Percentiles rank a stretch among this genome's conserved stretches.
Evolutionary conservation across 768 basidiomycete species (phyloP).

Genomic region (Naganishia friedmannii): DNA sequence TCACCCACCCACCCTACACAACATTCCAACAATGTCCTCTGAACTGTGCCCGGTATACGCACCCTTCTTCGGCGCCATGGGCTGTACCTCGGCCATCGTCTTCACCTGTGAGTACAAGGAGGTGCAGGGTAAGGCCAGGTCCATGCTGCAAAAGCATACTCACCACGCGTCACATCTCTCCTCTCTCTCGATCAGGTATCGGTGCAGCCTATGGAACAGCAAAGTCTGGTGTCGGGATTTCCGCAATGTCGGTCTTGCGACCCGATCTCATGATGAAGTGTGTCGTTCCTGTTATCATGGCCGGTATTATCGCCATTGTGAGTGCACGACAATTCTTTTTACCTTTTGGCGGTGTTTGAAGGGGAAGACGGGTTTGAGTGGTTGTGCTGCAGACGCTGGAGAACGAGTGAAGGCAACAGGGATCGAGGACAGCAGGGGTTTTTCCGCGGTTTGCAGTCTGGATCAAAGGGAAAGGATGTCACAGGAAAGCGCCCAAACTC

Average conservation of each 20-base stretch:
- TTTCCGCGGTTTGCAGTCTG: neutral
- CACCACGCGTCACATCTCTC: neutral
- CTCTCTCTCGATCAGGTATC: conserved; percentile 32
- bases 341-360: neutral
- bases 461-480: conserved; percentile 3
- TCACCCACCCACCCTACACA: too few species aligned
- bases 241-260: conserved; percentile 91
- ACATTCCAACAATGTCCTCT: conserved; percentile 43
- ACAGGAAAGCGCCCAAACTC: too few species aligned
- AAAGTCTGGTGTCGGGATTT: conserved; percentile 76
- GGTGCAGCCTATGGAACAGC: conserved; percentile 79
- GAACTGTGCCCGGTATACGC: conserved; percentile 69
- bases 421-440: neutral
- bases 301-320: conserved; percentile 96
- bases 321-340: conserved; percentile 51
- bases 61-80: conserved; percentile 97
- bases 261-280: conserved; percentile 97
- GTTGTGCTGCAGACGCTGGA: too few species aligned
- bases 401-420: neutral
- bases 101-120: conserved; percentile 76
- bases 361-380: too few species aligned
- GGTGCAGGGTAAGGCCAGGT: too few species aligned
- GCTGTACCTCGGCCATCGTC: conserved; percentile 93
- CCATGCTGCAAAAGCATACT: too few species aligned
- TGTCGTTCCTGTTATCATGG: conserved; percentile 97